These are phyloP conservation scores for Acer saccharum DNA, from an alignment of 345 rosid species.

Conservation along the genomic window DNA sequence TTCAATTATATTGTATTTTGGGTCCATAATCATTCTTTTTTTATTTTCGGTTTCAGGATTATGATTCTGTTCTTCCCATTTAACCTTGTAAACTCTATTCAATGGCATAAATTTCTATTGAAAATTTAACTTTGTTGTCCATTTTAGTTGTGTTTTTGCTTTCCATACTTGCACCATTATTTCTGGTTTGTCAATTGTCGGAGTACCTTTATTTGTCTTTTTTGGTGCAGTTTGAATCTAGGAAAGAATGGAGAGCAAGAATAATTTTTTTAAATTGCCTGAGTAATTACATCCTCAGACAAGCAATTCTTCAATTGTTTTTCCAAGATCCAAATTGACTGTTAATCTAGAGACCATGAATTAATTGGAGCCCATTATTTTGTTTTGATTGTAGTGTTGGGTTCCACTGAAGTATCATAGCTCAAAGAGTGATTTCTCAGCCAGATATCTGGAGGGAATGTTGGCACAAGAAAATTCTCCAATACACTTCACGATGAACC, in stretches of 20 bases:
- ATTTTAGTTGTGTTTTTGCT: neutral
- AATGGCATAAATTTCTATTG: neutral
- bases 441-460: constrained; percentile 62
- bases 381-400: constrained; percentile 54
- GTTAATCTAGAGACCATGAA: constrained; percentile 4
- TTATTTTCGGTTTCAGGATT: neutral
- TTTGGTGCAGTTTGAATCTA: neutral
- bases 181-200: neutral
- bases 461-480: constrained; percentile 48
- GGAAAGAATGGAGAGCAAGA: neutral
- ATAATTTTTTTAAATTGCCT: neutral
- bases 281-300: neutral
- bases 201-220: neutral
- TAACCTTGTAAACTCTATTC: neutral
- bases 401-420: constrained; percentile 75
- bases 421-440: constrained; percentile 63
- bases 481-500: constrained; percentile 69
- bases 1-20: neutral
- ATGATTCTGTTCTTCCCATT: constrained; percentile 3
- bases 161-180: neutral
- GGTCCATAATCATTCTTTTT: neutral
- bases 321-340: neutral
- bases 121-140: neutral
- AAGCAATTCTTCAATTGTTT: constrained; percentile 13
- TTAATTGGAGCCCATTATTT: constrained; percentile 16